Evolutionary conservation across 768 basidiomycete genomes (phyloP).

Genomic region (Tremella yokohamensis): DNA sequence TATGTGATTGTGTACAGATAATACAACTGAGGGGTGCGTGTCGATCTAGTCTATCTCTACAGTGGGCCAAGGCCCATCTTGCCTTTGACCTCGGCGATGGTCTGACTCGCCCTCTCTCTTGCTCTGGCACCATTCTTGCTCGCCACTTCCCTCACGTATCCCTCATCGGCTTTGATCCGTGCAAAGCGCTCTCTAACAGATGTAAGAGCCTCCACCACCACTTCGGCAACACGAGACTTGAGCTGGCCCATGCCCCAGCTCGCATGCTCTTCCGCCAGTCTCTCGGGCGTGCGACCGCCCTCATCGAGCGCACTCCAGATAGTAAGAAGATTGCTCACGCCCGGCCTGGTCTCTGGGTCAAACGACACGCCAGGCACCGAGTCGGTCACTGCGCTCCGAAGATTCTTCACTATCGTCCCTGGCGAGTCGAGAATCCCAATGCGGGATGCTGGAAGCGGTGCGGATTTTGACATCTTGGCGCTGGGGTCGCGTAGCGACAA

Average conservation of each 20-base stretch:
- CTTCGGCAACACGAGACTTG: slow-evolving; percentile 72
- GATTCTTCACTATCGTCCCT: slow-evolving; percentile 63
- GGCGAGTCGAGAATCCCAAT: slow-evolving; percentile 78
- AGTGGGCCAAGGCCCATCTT: slow-evolving; percentile 59
- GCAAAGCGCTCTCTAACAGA: slow-evolving; percentile 68
- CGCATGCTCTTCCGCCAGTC: slow-evolving; percentile 52
- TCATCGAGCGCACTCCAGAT: slow-evolving; percentile 65
- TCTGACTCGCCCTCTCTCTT: slow-evolving; percentile 62
- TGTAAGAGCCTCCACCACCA: slow-evolving; percentile 65
- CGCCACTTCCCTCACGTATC: slow-evolving; percentile 64
- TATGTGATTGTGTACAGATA: no score
- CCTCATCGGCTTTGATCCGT: slow-evolving; percentile 60
- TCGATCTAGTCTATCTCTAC: no score
- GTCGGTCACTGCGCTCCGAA: slow-evolving; percentile 81
- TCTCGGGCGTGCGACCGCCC: slow-evolving; percentile 24
- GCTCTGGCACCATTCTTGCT: slow-evolving; percentile 54
- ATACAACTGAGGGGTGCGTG: no score
- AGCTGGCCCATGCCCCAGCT: slow-evolving; percentile 63
- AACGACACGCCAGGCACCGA: slow-evolving; percentile 69
- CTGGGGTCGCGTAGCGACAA: slow-evolving; percentile 80
- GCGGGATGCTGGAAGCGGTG: slow-evolving; percentile 70
- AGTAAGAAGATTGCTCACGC: slow-evolving; percentile 72
- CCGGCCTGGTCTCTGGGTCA: slow-evolving; percentile 75
- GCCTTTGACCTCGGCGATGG: slow-evolving; percentile 65
- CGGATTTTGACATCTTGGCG: slow-evolving; percentile 94